Evolutionary conservation across 2,329 filamentous ascomycete species (phyloP).

Genomic region (Neodidymelliopsis sp.): DNA sequence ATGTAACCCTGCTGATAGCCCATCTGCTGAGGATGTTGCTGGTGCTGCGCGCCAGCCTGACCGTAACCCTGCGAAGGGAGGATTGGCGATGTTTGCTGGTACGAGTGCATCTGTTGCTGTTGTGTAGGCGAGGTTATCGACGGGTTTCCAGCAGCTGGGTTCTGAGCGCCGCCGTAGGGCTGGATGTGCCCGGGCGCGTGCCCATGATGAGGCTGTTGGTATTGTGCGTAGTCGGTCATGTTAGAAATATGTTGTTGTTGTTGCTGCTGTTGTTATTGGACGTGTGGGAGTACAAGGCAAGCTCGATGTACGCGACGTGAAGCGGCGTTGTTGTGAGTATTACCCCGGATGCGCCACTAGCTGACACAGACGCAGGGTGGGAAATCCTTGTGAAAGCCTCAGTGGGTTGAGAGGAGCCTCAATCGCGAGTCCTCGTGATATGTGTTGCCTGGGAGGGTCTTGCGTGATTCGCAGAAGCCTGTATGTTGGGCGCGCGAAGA

Average conservation of each 20-base stretch:
- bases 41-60: constrained; percentile 69
- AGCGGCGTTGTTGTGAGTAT: constrained; percentile 35
- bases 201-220: constrained; percentile 56
- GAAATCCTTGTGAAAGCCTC: constrained; percentile 28
- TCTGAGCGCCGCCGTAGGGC: constrained; percentile 48
- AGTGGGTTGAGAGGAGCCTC: constrained; percentile 26
- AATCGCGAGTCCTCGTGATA: constrained; percentile 20
- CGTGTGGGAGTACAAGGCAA: constrained; percentile 35
- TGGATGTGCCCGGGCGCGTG: constrained; percentile 53
- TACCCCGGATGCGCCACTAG: constrained; percentile 46
- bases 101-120: constrained; percentile 59
- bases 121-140: constrained; percentile 75
- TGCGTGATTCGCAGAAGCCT: constrained; percentile 31
- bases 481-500: constrained; percentile 31
- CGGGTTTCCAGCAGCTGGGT: constrained; percentile 45
- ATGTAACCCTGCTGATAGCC: constrained; percentile 84
- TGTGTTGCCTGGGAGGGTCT: constrained; percentile 37
- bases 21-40: constrained; percentile 71
- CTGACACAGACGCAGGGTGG: constrained; percentile 34
- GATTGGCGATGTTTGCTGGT: constrained; percentile 78
- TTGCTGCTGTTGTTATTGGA: constrained; percentile 16
- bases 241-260: constrained; percentile 27
- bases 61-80: constrained; percentile 75
- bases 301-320: constrained; percentile 34
- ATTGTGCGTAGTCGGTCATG: constrained; percentile 59